Conservation (phyloP, 257 asterid species). For the Solanum clarkiae region DNA sequence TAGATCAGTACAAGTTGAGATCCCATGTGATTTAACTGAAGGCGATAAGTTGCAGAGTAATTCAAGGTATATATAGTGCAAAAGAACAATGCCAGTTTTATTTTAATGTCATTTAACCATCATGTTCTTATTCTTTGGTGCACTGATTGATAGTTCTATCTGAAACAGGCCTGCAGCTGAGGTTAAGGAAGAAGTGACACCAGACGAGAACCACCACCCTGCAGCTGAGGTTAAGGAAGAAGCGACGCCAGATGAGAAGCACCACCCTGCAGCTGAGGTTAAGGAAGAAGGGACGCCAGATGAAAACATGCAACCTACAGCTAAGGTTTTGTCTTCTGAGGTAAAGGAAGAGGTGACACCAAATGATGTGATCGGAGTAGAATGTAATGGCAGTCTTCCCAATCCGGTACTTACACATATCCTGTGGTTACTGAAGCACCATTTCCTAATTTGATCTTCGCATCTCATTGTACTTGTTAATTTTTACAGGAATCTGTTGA, state of each 20-base stretch:
- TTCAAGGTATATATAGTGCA: not conserved
- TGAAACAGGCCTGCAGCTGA: not conserved
- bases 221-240: constrained; percentile 17
- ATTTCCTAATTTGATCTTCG: not conserved
- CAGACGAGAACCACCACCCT: constrained; percentile 1
- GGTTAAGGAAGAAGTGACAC: not conserved
- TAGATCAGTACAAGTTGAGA: constrained; percentile 45
- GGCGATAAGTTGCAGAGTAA: constrained; percentile 23
- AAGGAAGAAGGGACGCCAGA: constrained; percentile 8
- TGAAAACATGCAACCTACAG: not conserved
- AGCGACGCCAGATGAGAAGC: not conserved
- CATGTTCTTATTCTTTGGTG: not conserved
- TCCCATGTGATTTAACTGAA: constrained; percentile 56
- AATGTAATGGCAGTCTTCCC: not conserved
- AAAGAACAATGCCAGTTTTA: not conserved
- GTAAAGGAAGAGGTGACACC: constrained; percentile 8
- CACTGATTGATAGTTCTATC: not conserved
- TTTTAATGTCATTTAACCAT: not conserved
- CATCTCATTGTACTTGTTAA: constrained; percentile 5
- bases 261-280: constrained; percentile 15
- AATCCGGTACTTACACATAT: not conserved
- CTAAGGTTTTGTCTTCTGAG: constrained; percentile 5
- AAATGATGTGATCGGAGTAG: not conserved
- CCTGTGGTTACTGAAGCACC: not conserved
- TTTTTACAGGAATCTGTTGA: constrained; percentile 8